Evolutionary conservation across 176 grass and related monocot genomes (phyloP).

Genomic region (Aechmea fasciata): DNA sequence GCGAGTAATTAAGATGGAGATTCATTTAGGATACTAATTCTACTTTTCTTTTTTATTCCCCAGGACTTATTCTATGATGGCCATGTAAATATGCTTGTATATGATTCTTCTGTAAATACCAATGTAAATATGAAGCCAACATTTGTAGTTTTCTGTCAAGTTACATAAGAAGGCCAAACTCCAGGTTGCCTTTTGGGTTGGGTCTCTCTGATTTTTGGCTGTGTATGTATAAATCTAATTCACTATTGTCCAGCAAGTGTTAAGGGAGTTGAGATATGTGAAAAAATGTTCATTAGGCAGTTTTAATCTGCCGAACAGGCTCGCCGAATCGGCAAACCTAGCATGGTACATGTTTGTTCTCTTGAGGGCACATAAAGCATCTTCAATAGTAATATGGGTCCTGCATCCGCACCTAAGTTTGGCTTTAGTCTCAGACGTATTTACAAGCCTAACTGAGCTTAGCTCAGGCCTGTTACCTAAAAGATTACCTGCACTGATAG

Average conservation of each 20-base stretch:
- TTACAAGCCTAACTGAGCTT: no score
- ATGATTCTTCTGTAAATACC: neutral
- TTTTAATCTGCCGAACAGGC: no score
- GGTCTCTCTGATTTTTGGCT: neutral
- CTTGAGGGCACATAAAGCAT: no score
- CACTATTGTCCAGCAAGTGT: neutral
- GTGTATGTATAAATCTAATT: neutral
- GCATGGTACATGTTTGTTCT: no score
- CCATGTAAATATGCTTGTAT: neutral
- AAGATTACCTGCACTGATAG: no score
- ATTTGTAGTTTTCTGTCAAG: neutral
- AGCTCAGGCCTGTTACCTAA: no score
- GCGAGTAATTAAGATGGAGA: neutral
- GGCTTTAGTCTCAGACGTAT: no score
- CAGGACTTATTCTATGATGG: neutral
- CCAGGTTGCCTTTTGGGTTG: neutral
- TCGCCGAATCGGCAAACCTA: no score
- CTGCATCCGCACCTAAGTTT: no score
- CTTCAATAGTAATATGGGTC: no score
- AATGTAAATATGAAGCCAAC: neutral
- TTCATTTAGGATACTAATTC: neutral
- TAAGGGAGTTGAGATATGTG: neutral
- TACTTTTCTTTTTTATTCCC: neutral
- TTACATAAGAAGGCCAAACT: neutral
- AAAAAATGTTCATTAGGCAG: no score